These are phyloP conservation scores for Melastoma candidum DNA, from an alignment of 441 rosid genomes.

Conservation along the genomic window DNA sequence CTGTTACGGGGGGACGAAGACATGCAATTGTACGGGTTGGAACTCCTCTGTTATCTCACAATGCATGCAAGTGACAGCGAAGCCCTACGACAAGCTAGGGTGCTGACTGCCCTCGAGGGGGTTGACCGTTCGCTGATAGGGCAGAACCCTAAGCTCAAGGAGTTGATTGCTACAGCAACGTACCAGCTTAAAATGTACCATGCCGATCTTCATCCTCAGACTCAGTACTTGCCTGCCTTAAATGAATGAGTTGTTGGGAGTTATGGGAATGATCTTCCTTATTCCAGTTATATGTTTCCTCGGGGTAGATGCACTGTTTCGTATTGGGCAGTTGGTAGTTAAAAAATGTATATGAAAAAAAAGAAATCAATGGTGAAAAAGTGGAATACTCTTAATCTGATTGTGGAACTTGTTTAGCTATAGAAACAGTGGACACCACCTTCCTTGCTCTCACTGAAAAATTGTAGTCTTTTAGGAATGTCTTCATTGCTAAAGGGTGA, in stretches of 20 bases:
- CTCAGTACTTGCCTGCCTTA: constrained; percentile 17
- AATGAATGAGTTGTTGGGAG: background rate
- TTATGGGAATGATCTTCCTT: background rate
- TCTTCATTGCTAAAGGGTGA: no score
- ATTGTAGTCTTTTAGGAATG: no score
- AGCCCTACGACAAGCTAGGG: constrained; percentile 47
- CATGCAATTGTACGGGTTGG: constrained; percentile 35
- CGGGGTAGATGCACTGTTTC: background rate
- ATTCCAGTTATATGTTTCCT: background rate
- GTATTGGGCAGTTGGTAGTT: no score
- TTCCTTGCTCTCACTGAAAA: no score
- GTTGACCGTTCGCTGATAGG: constrained; percentile 32
- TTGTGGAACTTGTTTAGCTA: no score
- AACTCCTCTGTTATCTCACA: constrained; percentile 48
- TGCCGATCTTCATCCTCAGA: constrained; percentile 34
- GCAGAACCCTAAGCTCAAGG: constrained; percentile 33
- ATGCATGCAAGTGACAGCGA: constrained; percentile 35
- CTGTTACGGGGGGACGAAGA: constrained; percentile 32
- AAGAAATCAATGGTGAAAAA: no score
- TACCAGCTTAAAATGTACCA: constrained; percentile 43
- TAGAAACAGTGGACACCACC: no score
- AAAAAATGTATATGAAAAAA: no score
- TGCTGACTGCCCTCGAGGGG: constrained; percentile 45
- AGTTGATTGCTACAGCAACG: constrained; percentile 33
- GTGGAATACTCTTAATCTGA: no score